These are phyloP conservation scores for Gentiana straminea DNA, from an alignment of 257 asterid genomes.

Conservation along the genomic window DNA sequence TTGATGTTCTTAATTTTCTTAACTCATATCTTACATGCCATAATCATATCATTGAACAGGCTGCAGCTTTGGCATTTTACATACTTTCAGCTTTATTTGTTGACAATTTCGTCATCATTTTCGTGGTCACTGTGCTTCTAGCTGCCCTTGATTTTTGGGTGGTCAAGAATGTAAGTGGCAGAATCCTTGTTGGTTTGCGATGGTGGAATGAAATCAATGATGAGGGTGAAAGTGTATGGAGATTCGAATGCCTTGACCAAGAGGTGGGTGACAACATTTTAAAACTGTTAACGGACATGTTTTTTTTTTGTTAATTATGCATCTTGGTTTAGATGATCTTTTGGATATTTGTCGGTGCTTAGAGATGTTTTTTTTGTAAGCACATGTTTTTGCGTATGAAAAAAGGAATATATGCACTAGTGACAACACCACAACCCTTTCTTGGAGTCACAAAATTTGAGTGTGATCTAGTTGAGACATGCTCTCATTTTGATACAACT, in stretches of 20 bases:
- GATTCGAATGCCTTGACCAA: conserved; percentile 72
- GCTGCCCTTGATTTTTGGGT: conserved; percentile 97
- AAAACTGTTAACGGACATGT: conserved; percentile 2
- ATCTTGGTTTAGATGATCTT: neutral
- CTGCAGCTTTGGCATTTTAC: conserved; percentile 81
- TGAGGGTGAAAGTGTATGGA: conserved; percentile 85
- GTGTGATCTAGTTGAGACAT: conserved; percentile 3
- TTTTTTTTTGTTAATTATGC: neutral
- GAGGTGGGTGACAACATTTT: conserved; percentile 29
- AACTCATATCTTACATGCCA: neutral
- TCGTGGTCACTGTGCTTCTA: conserved; percentile 79
- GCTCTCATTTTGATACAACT: neutral
- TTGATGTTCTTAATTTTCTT: neutral
- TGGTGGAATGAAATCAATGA: conserved; percentile 98
- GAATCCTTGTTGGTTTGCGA: conserved; percentile 86
- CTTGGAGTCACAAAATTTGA: conserved; percentile 4
- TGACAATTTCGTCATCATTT: conserved; percentile 77
- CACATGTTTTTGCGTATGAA: too few relatives aligned
- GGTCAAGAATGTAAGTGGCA: conserved; percentile 91
- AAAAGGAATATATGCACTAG: too few relatives aligned
- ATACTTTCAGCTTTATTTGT: conserved; percentile 80
- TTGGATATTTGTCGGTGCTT: neutral
- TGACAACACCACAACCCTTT: neutral
- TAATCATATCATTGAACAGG: conserved; percentile 34
- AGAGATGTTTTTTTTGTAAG: too few relatives aligned